These are phyloP conservation scores for Akebia trifoliata DNA, from an alignment of 164 flowering plant species.

Conservation along the genomic window DNA sequence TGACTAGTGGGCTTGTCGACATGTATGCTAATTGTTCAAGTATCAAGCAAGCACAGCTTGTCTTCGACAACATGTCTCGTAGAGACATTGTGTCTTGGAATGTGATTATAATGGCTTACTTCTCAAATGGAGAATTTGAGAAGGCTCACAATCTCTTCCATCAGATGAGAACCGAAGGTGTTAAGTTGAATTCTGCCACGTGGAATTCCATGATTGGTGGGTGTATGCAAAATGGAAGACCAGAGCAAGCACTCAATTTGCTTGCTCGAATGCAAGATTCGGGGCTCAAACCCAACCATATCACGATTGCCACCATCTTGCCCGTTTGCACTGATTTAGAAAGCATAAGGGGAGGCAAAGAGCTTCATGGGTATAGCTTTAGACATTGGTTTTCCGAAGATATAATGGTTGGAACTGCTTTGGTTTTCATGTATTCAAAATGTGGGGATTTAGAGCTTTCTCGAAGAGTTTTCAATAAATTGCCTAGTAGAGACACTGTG, in stretches of 20 bases:
- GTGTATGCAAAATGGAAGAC: constrained; percentile 43
- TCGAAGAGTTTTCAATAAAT: constrained; percentile 28
- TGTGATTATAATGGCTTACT: constrained; percentile 39
- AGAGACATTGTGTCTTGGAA: constrained; percentile 52
- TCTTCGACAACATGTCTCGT: constrained; percentile 37
- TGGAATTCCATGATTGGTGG: constrained; percentile 61
- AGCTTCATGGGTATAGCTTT: constrained; percentile 42
- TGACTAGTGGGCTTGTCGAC: constrained; percentile 47
- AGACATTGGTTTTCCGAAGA: constrained; percentile 31
- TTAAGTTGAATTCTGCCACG: constrained; percentile 29
- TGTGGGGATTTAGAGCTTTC: constrained; percentile 49
- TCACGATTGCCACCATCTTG: constrained; percentile 41
- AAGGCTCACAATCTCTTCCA: constrained; percentile 38
- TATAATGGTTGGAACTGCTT: constrained; percentile 35
- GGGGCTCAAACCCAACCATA: constrained; percentile 46
- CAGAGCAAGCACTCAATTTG: constrained; percentile 31
- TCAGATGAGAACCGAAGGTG: constrained; percentile 35
- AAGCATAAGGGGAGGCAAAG: constrained; percentile 39
- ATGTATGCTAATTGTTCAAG: constrained; percentile 56
- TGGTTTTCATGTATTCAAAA: constrained; percentile 54
- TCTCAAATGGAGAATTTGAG: constrained; percentile 38
- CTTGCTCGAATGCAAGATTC: constrained; percentile 34
- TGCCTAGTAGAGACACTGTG: constrained; percentile 36
- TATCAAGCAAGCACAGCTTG: constrained; percentile 30
- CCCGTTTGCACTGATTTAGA: constrained; percentile 48